Evolutionary conservation across 768 basidiomycete species (phyloP).

Genomic region (Tulasnella sp.): DNA sequence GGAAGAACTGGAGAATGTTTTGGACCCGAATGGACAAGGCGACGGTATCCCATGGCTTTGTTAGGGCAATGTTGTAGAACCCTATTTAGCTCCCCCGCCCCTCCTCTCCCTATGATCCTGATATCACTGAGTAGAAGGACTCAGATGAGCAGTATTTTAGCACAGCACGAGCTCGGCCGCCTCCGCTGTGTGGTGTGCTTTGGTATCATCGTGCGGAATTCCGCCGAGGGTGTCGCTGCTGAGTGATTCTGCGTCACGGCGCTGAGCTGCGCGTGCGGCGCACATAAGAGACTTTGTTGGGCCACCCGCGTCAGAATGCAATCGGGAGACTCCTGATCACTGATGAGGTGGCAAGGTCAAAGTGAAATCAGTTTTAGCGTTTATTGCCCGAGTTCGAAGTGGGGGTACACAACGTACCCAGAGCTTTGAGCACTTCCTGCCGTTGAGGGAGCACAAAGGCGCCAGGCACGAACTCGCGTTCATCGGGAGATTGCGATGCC

Average conservation of each 20-base stretch:
- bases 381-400: neutral
- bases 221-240: neutral
- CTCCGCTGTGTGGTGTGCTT: neutral
- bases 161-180: neutral
- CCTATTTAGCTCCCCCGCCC: neutral
- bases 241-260: neutral
- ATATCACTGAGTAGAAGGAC: neutral
- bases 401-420: neutral
- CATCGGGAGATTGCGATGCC: neutral
- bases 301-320: neutral
- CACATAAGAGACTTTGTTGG: neutral
- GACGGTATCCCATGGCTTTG: neutral
- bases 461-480: neutral
- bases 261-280: neutral
- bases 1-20: slow-evolving; percentile 1
- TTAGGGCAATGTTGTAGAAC: neutral
- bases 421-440: neutral
- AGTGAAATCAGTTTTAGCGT: slow-evolving; percentile 1
- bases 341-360: slow-evolving; percentile 11
- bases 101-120: neutral
- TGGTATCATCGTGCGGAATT: neutral
- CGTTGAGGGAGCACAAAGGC: neutral
- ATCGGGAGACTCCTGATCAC: neutral
- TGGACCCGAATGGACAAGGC: neutral
- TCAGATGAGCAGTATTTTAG: neutral